Conservation (phyloP, 2,329 filamentous ascomycete species). For the Leptoxyphium fumago region DNA sequence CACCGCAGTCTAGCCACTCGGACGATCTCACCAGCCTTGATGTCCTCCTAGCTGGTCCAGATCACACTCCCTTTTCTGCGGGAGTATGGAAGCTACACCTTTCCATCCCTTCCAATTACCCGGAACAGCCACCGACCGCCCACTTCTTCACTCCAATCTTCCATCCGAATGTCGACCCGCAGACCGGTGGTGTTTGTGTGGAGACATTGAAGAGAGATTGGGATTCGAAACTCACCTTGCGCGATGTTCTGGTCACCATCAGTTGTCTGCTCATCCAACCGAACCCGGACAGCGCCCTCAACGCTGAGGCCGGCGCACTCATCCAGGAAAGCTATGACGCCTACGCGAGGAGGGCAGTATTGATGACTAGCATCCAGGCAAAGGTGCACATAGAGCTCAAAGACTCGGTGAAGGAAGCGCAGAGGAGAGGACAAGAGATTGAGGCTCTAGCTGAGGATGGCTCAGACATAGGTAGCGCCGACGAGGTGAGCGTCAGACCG, state of each 20-base stretch:
- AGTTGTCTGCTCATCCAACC: conserved; percentile 48
- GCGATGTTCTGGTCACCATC: conserved; percentile 46
- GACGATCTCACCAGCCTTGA: conserved; percentile 44
- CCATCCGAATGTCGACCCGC: conserved; percentile 50
- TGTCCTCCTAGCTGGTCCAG: conserved; percentile 43
- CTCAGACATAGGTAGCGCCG: conserved; percentile 1
- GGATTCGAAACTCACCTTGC: conserved; percentile 41
- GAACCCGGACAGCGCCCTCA: conserved; percentile 49
- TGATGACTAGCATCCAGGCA: conserved; percentile 50
- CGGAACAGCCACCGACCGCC: conserved; percentile 38
- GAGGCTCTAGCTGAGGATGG: conserved; percentile 5
- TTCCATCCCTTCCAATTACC: conserved; percentile 44
- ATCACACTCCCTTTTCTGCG: conserved; percentile 43
- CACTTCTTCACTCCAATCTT: conserved; percentile 47
- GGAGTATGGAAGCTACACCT: conserved; percentile 47
- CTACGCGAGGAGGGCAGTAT: conserved; percentile 41
- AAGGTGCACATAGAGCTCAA: conserved; percentile 33
- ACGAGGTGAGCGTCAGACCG: not conserved
- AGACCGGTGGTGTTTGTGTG: conserved; percentile 47
- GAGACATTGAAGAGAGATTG: conserved; percentile 52
- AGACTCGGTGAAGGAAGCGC: conserved; percentile 36
- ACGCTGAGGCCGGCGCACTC: conserved; percentile 44
- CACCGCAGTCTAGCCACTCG: conserved; percentile 21
- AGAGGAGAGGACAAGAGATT: conserved; percentile 30
- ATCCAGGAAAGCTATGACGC: conserved; percentile 44